Conservation (phyloP, 169 alveolate species). For the Plasmodium blacklocki region DNA sequence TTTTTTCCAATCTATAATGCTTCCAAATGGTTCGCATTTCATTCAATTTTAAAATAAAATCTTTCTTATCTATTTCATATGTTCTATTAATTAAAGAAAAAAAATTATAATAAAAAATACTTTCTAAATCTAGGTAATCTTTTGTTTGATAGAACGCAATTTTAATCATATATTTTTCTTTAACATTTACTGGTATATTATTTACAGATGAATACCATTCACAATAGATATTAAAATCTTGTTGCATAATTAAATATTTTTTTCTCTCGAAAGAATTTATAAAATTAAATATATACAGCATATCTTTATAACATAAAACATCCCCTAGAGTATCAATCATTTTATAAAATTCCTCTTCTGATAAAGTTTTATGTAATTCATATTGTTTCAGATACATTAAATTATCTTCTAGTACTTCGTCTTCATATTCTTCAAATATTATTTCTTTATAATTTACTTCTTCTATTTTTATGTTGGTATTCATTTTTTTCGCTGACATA, state of each 20-base stretch:
- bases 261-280: conserved; percentile 20
- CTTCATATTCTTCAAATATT: neutral
- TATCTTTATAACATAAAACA: conserved; percentile 4
- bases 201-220: neutral
- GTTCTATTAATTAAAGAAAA: too few relatives aligned
- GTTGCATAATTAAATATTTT: conserved; percentile 3
- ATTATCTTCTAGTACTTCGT: conserved; percentile 3
- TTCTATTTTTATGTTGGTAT: neutral
- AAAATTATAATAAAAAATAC: too few relatives aligned
- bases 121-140: too few relatives aligned
- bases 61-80: too few relatives aligned
- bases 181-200: conserved; percentile 6
- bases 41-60: too few relatives aligned
- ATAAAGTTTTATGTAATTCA: neutral
- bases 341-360: conserved; percentile 7
- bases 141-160: too few relatives aligned
- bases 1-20: too few relatives aligned
- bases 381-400: neutral
- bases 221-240: conserved; percentile 5
- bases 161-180: too few relatives aligned
- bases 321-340: neutral
- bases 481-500: neutral
- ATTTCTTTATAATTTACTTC: neutral
- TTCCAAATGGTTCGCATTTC: too few relatives aligned
- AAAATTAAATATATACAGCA: conserved; percentile 20